A percentile compares a stretch with the other conserved stretches of the same genome.
Evolutionary conservation across 2,329 filamentous ascomycete genomes (phyloP).

Genomic region (Helicocarpus griseus): DNA sequence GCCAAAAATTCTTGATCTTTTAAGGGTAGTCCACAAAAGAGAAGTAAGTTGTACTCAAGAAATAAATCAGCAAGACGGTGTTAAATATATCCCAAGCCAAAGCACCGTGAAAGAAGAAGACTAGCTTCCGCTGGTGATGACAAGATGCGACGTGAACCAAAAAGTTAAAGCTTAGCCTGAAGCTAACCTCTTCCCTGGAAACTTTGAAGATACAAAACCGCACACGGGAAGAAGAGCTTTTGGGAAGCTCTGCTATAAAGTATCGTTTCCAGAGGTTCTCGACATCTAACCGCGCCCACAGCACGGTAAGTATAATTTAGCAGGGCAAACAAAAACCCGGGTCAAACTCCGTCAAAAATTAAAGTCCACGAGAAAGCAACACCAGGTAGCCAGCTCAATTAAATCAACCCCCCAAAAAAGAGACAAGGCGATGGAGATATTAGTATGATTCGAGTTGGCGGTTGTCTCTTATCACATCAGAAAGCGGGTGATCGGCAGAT

Average conservation of each 20-base stretch:
- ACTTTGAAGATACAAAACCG: neutral
- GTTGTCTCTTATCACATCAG: too few species aligned
- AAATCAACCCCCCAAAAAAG: too few species aligned
- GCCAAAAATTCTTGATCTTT: neutral
- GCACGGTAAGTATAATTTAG: too few species aligned
- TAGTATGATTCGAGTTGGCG: too few species aligned
- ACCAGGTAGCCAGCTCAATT: too few species aligned
- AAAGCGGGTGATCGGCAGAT: too few species aligned
- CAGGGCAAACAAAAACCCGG: too few species aligned
- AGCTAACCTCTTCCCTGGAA: neutral
- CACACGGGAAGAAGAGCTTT: neutral
- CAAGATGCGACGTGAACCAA: neutral
- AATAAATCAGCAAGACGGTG: neutral
- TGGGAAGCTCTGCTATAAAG: too few species aligned
- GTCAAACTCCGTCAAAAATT: too few species aligned
- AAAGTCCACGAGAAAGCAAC: too few species aligned
- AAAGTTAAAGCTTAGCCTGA: neutral
- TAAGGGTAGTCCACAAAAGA: too few species aligned
- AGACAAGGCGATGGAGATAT: too few species aligned
- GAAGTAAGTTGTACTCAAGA: neutral
- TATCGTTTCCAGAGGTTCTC: neutral
- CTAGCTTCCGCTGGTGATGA: neutral
- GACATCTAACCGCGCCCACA: neutral
- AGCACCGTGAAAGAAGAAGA: neutral
- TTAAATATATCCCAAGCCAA: neutral